These are phyloP conservation scores for Epichloe sibirici DNA, from an alignment of 2,329 filamentous ascomycete species.

Conservation along the genomic window DNA sequence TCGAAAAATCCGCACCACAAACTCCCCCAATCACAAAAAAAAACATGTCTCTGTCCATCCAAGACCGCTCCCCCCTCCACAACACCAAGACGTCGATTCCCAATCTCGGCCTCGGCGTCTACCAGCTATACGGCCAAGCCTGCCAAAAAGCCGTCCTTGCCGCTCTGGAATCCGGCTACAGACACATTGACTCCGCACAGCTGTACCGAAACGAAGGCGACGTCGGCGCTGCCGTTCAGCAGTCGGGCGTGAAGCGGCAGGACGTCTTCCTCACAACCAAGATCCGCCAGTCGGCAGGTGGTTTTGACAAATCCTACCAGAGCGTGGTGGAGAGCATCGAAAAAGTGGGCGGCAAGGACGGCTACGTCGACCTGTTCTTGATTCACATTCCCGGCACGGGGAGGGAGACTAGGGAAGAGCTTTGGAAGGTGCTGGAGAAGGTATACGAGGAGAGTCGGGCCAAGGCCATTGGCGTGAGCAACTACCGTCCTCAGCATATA, in stretches of 20 bases:
- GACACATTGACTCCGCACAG: conserved; percentile 52
- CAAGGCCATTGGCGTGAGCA: conserved; percentile 59
- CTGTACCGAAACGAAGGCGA: conserved; percentile 55
- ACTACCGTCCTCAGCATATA: conserved; percentile 55
- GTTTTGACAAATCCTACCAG: conserved; percentile 46
- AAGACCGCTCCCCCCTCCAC: conserved; percentile 12
- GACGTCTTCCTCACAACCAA: conserved; percentile 63
- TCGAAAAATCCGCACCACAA: not conserved
- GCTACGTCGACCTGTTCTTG: conserved; percentile 60
- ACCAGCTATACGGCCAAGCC: conserved; percentile 40
- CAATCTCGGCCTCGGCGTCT: conserved; percentile 60
- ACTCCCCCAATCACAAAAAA: not conserved
- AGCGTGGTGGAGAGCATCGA: conserved; percentile 48
- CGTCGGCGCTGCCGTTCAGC: conserved; percentile 50
- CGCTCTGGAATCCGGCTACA: conserved; percentile 46
- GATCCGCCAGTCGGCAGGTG: conserved; percentile 34
- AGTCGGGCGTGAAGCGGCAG: conserved; percentile 41
- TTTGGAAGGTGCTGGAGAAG: conserved; percentile 57
- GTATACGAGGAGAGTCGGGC: conserved; percentile 46
- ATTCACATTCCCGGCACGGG: conserved; percentile 53
- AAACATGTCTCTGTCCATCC: conserved; percentile 6
- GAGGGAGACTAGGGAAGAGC: conserved; percentile 38
- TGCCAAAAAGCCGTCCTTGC: conserved; percentile 46
- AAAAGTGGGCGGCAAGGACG: conserved; percentile 42
- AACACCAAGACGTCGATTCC: conserved; percentile 35